Base-by-base conservation (phyloP, 2,329 filamentous ascomycete species). In the Trichoderma atrobrunneum region DNA sequence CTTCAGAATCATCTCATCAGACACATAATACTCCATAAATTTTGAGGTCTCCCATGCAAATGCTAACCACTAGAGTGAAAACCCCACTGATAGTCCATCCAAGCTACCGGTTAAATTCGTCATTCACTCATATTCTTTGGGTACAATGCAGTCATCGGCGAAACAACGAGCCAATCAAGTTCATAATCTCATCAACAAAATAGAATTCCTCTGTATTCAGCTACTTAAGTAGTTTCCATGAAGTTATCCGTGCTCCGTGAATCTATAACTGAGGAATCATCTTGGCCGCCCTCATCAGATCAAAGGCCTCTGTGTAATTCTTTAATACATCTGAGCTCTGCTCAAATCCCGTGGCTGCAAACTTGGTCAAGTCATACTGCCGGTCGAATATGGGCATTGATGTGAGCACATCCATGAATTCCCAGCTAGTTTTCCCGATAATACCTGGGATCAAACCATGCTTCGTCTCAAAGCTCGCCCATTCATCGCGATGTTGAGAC, bases 381-480 rank as follows among this genome's bases (percentile, higher is more conserved):
- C 69, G 48, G 10, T 71, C 60, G 18, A 71, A 71, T 14, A 64
- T 12, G 14, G 69, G 48, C 48, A 71, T 11, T 12, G 69, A 57
- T 21, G 61, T 63, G 11, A 71, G 69, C 32, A 71, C 69, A n/a
- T 71, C 69, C 60, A 71, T 64, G 26, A 71, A 71, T 18, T 71
- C 69, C 69, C 69, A 71, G 36, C 69, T 71, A 1, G 60, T 65
- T 26, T 14, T 65, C 32, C n/a, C 32, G 3, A 71, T 65, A 34
- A 64, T 65, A 14, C 69, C 69, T 5, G 48, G 56, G 12, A 43
- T 36, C 18, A 71, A 36, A 16, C 28, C 61, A 36, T 71, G 28
- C 32, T 71, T 32, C 2, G 24, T 18, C 48, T 71, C 69, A 7
- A 71, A 71, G 24, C 6, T 34, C 6, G 26, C 32, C 69, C 69